A percentile compares a stretch with the other conserved stretches of the same genome.
These are phyloP conservation scores for Penicillium arizonense DNA, from an alignment of 495 filamentous ascomycete species.

Conservation along the genomic window DNA sequence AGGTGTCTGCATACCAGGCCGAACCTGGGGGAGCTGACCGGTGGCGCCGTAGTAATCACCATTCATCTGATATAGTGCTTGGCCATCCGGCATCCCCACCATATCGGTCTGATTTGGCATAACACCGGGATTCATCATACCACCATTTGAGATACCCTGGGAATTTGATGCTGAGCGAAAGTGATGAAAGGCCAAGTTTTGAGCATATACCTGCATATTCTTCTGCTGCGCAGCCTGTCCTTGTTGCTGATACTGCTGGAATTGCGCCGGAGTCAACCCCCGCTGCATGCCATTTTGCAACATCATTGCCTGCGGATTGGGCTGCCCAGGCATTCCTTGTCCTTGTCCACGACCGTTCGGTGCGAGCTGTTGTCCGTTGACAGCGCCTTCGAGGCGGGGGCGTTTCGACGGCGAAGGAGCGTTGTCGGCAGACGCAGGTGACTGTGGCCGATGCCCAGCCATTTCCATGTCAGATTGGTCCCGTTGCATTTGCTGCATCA, in stretches of 20 bases:
- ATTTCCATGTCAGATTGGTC: slow-evolving; percentile 86
- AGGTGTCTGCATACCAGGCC: slow-evolving; percentile 52
- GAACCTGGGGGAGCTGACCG: slow-evolving; percentile 55
- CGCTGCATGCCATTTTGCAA: slow-evolving; percentile 73
- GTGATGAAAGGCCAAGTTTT: slow-evolving; percentile 78
- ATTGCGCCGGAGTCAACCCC: slow-evolving; percentile 71
- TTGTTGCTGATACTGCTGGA: slow-evolving; percentile 66
- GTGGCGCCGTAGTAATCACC: slow-evolving; percentile 61
- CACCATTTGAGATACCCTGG: slow-evolving; percentile 72
- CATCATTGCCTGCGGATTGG: slow-evolving; percentile 63
- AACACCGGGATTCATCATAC: slow-evolving; percentile 51
- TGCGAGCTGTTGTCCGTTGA: slow-evolving; percentile 75
- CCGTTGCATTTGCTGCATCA: slow-evolving; percentile 76
- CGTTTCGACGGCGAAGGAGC: slow-evolving; percentile 91
- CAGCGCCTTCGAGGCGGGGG: slow-evolving; percentile 76
- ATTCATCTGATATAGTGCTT: slow-evolving; percentile 49
- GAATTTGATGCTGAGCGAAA: slow-evolving; percentile 57
- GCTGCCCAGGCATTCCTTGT: slow-evolving; percentile 69
- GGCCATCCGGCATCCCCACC: slow-evolving; percentile 69
- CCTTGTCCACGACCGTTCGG: slow-evolving; percentile 73
- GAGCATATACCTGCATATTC: slow-evolving; percentile 81
- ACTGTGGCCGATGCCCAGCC: slow-evolving; percentile 76
- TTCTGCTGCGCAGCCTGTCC: slow-evolving; percentile 67
- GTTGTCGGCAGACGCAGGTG: slow-evolving; percentile 79
- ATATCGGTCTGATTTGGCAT: slow-evolving; percentile 75